Percentiles rank a stretch among this genome's conserved stretches.
Evolutionary conservation across 371 early-diverging fungal genomes (phyloP).

Genomic region (Zychaea mexicana): DNA sequence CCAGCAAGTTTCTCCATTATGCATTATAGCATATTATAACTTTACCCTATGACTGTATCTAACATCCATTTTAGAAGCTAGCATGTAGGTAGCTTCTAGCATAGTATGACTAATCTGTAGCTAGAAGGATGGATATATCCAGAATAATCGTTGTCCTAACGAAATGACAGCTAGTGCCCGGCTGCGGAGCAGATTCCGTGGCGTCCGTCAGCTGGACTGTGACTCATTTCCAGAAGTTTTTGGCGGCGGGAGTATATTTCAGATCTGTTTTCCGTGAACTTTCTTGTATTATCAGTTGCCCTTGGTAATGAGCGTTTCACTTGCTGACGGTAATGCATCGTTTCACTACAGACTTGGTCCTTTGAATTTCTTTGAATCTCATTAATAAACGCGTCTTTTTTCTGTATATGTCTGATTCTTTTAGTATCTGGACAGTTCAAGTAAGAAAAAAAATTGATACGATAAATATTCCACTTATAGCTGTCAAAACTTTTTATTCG

Average conservation of each 20-base stretch:
- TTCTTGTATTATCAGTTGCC: neutral
- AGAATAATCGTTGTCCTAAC: too few relatives aligned
- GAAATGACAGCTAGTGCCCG: too few relatives aligned
- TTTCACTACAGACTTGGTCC: neutral
- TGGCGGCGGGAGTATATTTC: neutral
- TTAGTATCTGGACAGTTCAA: constrained; percentile 58
- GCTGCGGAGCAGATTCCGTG: neutral
- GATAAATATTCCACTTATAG: neutral
- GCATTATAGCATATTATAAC: too few relatives aligned
- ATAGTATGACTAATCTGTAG: too few relatives aligned
- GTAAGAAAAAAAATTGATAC: too few relatives aligned
- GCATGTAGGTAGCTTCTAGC: too few relatives aligned
- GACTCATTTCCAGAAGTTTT: neutral
- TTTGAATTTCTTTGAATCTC: neutral
- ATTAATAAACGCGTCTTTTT: neutral
- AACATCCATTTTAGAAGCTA: too few relatives aligned
- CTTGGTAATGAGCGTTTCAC: constrained; percentile 16
- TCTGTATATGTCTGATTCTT: neutral
- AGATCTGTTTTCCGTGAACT: neutral
- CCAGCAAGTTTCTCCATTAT: too few relatives aligned
- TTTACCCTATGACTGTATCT: too few relatives aligned
- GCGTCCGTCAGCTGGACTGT: too few relatives aligned
- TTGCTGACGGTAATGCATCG: constrained; percentile 11
- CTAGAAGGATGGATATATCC: too few relatives aligned
- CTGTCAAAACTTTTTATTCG: neutral